A percentile compares a stretch with the other conserved stretches of the same genome.
Evolutionary conservation across 148 eudicot species (phyloP).

Genomic region (Dianthus caryophyllus): DNA sequence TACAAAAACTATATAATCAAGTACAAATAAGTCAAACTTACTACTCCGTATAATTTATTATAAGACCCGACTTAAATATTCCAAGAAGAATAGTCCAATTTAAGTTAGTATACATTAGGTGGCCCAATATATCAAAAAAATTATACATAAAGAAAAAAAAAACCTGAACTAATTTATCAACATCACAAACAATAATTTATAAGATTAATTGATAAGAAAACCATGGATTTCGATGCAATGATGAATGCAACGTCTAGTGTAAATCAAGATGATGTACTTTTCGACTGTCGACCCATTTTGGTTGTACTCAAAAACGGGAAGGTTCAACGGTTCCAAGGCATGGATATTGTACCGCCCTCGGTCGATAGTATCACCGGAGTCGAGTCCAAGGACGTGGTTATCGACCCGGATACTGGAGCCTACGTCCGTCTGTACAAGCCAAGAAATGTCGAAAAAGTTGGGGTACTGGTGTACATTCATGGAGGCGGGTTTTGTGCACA

Average conservation of each 20-base stretch:
- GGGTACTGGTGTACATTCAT: slow-evolving; percentile 24
- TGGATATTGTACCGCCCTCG: slow-evolving; percentile 25
- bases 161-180: background rate
- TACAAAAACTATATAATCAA: no score
- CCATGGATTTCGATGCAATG: slow-evolving; percentile 14
- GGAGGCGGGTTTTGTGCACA: slow-evolving; percentile 35
- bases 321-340: slow-evolving; percentile 26
- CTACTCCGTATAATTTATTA: no score
- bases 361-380: slow-evolving; percentile 25
- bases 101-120: no score
- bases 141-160: background rate
- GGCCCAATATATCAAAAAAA: no score
- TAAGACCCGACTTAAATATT: no score
- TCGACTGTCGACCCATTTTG: slow-evolving; percentile 23
- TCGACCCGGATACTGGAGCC: slow-evolving; percentile 21
- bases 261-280: slow-evolving; percentile 17
- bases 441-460: background rate
- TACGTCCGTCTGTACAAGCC: slow-evolving; percentile 37
- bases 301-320: slow-evolving; percentile 42
- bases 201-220: background rate
- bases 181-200: background rate
- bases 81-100: no score
- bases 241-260: slow-evolving; percentile 4
- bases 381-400: slow-evolving; percentile 35
- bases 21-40: no score